Base-by-base conservation (phyloP, 2,329 filamentous ascomycete genomes). In the Curvularia verruculosa region DNA sequence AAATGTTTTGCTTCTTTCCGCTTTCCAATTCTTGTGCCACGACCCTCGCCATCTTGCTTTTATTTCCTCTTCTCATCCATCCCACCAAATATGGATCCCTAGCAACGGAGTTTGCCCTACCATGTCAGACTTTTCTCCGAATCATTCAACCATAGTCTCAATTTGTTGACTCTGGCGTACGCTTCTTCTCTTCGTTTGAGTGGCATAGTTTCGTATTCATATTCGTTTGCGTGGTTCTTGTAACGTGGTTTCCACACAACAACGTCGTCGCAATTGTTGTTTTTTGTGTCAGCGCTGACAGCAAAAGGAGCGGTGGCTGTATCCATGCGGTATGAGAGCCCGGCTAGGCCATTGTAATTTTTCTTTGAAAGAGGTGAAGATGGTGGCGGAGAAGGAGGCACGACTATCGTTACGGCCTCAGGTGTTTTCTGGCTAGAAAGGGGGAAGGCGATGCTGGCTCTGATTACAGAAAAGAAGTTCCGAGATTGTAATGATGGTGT, bases 81-180 rank as follows among this genome's bases (percentile, higher is more conserved):
- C 15, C 3, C 15, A 36, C 12, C 6, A 15, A 6, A 18, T 18
- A n/a, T 7, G 15, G 9, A 18, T 36, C 4, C 15, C 34, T n/a
- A n/a, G 31, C 5, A 34, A 34, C 31, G 31, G 31, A n/a, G 13
- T 9, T 34, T 13, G 15, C 15, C 34, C 34, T 36, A 36, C 34
- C 34, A 36, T 8, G 15, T 36, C 12, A 36, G 18, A 36, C 34
- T 49, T 23, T 40, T 31, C 13, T 54, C 46, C 1, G 52, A 21
- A 21, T 49, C 8, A 5, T 13, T 9, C 12, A 54, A 19, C 8
- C 31, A 37, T 1, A 24, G 15, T n/a, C 46, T 37, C 9, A 34
- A 18, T 13, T 37, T 43, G 13, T 49, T 54, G 28, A 54, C 52
- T 54, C 52, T 49, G 5, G 28, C 46, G 1, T 44, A 46, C 3